Percentiles rank a stretch among this genome's conserved stretches.
phyloP scores from a whole-genome alignment of 768 basidiomycete genomes.

The Trametes cinnabarina region DNA sequence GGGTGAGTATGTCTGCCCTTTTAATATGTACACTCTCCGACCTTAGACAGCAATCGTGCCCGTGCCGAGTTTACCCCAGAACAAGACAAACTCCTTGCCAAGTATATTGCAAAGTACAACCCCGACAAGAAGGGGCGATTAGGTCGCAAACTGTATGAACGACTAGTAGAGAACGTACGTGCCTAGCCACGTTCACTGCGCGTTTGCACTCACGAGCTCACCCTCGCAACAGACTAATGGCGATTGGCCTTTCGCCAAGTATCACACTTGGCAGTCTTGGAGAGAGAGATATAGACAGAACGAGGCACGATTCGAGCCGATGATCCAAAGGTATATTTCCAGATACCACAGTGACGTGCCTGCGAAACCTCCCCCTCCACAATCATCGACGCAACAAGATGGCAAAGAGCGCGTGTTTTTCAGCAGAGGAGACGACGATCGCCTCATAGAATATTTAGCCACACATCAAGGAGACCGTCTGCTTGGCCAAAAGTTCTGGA shows the following conservation, averaged over 20 bases:
- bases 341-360: neutral
- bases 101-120: slow-evolving; percentile 26
- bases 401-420: neutral
- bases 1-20: neutral
- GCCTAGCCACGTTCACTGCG: neutral
- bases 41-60: neutral
- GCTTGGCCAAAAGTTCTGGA: slow-evolving; percentile 10
- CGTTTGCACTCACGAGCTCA: neutral
- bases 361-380: neutral
- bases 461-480: neutral
- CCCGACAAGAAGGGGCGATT: slow-evolving; percentile 15
- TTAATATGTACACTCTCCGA: neutral
- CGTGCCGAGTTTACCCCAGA: slow-evolving; percentile 15
- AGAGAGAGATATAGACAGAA: slow-evolving; percentile 27
- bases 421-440: slow-evolving; percentile 10
- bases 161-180: slow-evolving; percentile 25
- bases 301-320: slow-evolving; percentile 13
- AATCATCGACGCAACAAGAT: neutral
- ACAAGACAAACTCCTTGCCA: slow-evolving; percentile 19
- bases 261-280: slow-evolving; percentile 31
- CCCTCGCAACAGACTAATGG: neutral
- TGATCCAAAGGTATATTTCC: slow-evolving; percentile 15
- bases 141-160: slow-evolving; percentile 23
- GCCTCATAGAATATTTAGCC: slow-evolving; percentile 10
- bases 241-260: slow-evolving; percentile 21